Base-by-base conservation (phyloP, 257 asterid genomes). In the Knoxia roxburghii region DNA sequence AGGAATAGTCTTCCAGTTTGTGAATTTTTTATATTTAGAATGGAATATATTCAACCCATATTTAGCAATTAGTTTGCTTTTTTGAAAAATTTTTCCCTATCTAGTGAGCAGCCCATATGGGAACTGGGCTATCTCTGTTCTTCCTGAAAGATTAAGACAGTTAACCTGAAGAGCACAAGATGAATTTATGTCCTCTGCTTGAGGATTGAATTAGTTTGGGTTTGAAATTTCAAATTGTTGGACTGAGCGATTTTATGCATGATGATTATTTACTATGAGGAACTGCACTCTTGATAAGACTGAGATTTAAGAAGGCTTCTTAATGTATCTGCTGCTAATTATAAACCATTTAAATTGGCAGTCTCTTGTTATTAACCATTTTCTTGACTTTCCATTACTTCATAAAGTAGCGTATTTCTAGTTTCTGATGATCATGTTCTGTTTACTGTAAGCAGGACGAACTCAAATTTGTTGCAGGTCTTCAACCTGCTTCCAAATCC, bases 401-500 rank as follows among this genome's bases (percentile, higher is more conserved):
- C 18, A 26, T 14, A 14, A 18, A n/a, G 33, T n/a, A 18, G 30
- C 26, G 33, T 17, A 21, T 20, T 32, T 41, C 20, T 27, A 29
- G 10, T 59, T 51, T 53, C 58, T 35, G 9, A 65, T 50, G 51
- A 27, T 29, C 18, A 21, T n/a, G 46, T 58, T 21, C 10, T 37
- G 5, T 65, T 46, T 6, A 50, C 62, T 70, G 39, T 12, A 37
- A 6, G 72, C 97, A 90, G 96, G 97, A 88, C 56, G 97, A 90
- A 74, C 49, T 90, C 64, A 90, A 86, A 78, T 84, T 85, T 64
- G 75, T 83, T 18, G 92, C 86, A 53, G 76, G 83, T 68, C 82
- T 90, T 65, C 87, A 80, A 48, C 89, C 89, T 17, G 85, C 96
- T 70, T 86, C 95, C 50, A 74, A 61, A 60, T 73, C 90, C 46